Evolutionary conservation across 2,329 filamentous ascomycete genomes (phyloP).

Genomic region (Rosellinia necatrix): DNA sequence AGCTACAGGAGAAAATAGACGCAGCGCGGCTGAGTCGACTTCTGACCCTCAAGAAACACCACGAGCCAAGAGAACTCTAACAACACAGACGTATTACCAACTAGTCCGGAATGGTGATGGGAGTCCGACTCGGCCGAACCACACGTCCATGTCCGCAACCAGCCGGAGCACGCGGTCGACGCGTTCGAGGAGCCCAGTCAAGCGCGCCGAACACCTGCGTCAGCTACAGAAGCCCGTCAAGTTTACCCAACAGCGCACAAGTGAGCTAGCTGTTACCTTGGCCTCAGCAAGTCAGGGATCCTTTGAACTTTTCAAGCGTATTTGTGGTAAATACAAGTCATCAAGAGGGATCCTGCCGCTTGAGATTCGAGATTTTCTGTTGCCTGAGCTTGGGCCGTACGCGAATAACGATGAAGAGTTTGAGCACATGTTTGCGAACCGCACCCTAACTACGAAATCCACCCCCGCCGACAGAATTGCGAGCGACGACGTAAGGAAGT

Average conservation of each 20-base stretch:
- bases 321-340: background rate
- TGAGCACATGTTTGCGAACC: background rate
- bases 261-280: background rate
- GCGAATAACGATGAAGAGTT: background rate
- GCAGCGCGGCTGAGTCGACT: background rate
- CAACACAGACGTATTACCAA: background rate
- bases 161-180: background rate
- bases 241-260: background rate
- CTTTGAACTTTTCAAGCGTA: background rate
- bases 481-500: background rate
- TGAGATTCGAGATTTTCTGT: background rate
- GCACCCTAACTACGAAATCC: background rate
- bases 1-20: background rate
- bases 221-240: background rate
- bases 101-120: background rate
- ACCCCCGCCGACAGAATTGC: background rate
- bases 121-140: background rate
- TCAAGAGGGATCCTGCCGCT: background rate
- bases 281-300: background rate
- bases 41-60: background rate
- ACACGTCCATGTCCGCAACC: background rate
- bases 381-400: background rate
- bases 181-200: conserved; percentile 8
- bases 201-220: background rate
- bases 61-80: background rate